Evolutionary conservation across 371 early-diverging fungal species (phyloP).

Genomic region (Syncephalis fuscata): DNA sequence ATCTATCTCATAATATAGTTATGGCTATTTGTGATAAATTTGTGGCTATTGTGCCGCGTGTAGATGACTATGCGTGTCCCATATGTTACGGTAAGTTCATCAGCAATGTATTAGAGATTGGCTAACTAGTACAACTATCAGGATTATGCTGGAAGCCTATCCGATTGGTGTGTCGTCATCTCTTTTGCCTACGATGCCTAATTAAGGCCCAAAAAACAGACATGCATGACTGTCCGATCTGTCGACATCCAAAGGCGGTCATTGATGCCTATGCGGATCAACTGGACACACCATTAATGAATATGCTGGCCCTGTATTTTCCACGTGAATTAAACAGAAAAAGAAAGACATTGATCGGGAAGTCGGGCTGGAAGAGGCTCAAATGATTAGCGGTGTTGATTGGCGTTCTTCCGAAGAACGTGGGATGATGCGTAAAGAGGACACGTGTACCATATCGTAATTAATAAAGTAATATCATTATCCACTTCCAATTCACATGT

Average conservation of each 20-base stretch:
- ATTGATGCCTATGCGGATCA: constrained; percentile 33
- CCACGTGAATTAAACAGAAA: constrained; percentile 51
- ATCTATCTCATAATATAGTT: constrained; percentile 17
- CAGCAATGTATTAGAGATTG: neutral
- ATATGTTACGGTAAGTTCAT: constrained; percentile 29
- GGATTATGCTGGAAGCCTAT: constrained; percentile 56
- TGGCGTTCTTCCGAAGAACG: no score
- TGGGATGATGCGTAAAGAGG: no score
- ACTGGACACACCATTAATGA: constrained; percentile 39
- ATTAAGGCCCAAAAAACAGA: constrained; percentile 43
- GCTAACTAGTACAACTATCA: neutral
- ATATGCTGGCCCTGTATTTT: constrained; percentile 48
- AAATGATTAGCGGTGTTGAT: constrained; percentile 23
- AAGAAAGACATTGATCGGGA: constrained; percentile 45
- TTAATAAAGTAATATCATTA: no score
- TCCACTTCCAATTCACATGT: no score
- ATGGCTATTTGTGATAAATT: constrained; percentile 14
- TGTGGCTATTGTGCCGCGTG: constrained; percentile 50
- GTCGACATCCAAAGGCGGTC: constrained; percentile 39
- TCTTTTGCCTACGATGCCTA: constrained; percentile 60
- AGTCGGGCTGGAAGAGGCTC: constrained; percentile 39
- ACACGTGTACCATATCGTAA: no score
- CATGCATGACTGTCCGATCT: constrained; percentile 51
- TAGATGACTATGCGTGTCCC: constrained; percentile 49
- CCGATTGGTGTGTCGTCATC: constrained; percentile 44